Conservation (phyloP, 805 yeast species). For the Saccharomycopsis olivae region DNA sequence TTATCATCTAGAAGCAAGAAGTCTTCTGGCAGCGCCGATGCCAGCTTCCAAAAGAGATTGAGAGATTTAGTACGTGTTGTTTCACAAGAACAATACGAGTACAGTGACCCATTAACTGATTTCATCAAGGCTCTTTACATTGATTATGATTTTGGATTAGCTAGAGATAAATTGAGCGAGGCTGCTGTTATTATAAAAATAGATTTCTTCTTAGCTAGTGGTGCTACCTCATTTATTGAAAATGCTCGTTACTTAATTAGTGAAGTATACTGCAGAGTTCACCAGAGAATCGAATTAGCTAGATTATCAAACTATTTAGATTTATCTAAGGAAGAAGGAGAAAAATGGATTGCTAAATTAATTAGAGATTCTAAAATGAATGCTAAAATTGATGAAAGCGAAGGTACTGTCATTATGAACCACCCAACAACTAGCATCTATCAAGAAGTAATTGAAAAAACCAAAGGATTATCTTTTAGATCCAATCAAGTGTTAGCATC, state of each 20-base stretch:
- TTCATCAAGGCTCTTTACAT: conserved; percentile 45
- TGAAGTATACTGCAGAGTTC: conserved; percentile 45
- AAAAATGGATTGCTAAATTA: conserved; percentile 40
- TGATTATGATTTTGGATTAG: conserved; percentile 47
- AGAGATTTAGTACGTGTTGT: conserved; percentile 49
- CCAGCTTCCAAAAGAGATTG: conserved; percentile 39
- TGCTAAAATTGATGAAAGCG: conserved; percentile 43
- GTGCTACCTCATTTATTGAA: conserved; percentile 32
- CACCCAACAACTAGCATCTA: conserved; percentile 45
- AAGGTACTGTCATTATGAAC: conserved; percentile 42
- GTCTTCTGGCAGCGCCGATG: conserved; percentile 22
- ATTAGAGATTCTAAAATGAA: conserved; percentile 40
- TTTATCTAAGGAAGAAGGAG: conserved; percentile 36
- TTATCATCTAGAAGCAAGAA: conserved; percentile 25
- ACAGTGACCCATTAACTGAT: conserved; percentile 51
- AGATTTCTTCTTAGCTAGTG: conserved; percentile 43
- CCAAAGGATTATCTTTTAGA: conserved; percentile 53
- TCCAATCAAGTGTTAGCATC: conserved; percentile 45
- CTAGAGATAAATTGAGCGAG: conserved; percentile 37
- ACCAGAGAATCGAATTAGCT: conserved; percentile 36
- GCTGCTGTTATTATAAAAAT: conserved; percentile 37
- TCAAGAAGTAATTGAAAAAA: conserved; percentile 59
- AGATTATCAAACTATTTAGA: conserved; percentile 36
- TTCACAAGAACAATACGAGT: conserved; percentile 54
- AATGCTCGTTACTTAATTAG: conserved; percentile 40